Base-by-base conservation (phyloP, 2,329 filamentous ascomycete species). In the Sporothrix humicola region DNA sequence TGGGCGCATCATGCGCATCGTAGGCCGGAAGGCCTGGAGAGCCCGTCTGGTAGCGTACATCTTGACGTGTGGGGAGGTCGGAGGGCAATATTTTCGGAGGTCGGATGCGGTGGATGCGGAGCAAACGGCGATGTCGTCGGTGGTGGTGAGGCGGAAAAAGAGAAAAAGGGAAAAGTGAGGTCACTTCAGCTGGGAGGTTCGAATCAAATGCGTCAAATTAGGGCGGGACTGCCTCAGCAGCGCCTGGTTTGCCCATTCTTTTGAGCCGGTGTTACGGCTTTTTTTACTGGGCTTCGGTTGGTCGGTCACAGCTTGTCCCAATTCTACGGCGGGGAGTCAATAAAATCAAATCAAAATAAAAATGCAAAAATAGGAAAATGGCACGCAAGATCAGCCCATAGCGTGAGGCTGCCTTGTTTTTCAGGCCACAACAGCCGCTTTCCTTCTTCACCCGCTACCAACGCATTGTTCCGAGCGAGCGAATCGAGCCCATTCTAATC, bases 11-110 rank as follows among this genome's bases (percentile, higher is more conserved):
- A 91, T 87, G 84, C 88, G 88, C 82, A 84, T 84, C 77, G 89
- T 90, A 78, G 89, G 88, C 83, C 86, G 89, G 82, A 90, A 88
- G 88, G 92, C 91, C 80, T 88, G 87, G 80, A 93, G 83, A 81
- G 87, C 84, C 79, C 87, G 86, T 37, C 31, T 37, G 80, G 91
- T 90, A 81, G 90, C 85, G 82, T 87, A 88, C 91, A 93, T 92
- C 75, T 82, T 87, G 61, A 69, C 31, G n/a, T 73, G 42, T 7
- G 50, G 20, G 13, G 6, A 2, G 23, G 37, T 31, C 58, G 58
- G 52, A 66, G 46, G 56, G 54, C 15, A n/a, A 15, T n/a, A 8
- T 23, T 74, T 73, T 74, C 31, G 72, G 72, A 70, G 75, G 78
- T 80, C 79, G 77, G 79, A 65, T 37, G 56, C 23, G 31, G 26